phyloP scores from a whole-genome alignment of 148 eudicot genomes.

The Dianthus caryophyllus region DNA sequence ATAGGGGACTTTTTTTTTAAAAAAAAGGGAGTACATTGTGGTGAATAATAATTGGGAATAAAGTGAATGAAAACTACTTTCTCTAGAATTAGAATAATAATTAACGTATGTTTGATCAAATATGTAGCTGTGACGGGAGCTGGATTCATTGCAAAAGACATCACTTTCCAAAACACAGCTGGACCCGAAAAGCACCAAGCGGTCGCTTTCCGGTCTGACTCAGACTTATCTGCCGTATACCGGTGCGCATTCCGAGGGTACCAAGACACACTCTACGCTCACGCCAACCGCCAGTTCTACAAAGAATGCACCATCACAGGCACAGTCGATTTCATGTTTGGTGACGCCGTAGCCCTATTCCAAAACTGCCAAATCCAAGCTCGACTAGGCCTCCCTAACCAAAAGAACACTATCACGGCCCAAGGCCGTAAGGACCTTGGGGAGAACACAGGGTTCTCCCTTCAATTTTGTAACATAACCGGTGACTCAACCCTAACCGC shows the following conservation, averaged over 20 bases:
- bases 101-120: background rate
- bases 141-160: conserved; percentile 73
- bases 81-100: background rate
- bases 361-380: conserved; percentile 68
- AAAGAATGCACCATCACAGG: conserved; percentile 78
- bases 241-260: conserved; percentile 70
- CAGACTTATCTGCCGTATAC: conserved; percentile 63
- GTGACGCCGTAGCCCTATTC: conserved; percentile 60
- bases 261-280: conserved; percentile 90
- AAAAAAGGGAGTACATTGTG: background rate
- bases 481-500: conserved; percentile 41
- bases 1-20: background rate
- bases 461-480: conserved; percentile 66
- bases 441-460: conserved; percentile 61
- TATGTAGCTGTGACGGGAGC: conserved; percentile 58
- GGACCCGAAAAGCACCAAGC: conserved; percentile 89
- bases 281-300: conserved; percentile 70
- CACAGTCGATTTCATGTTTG: conserved; percentile 82
- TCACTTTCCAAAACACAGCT: conserved; percentile 82
- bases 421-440: conserved; percentile 66
- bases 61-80: no score
- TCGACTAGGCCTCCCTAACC: conserved; percentile 60
- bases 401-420: conserved; percentile 86
- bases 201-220: conserved; percentile 76
- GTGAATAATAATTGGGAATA: background rate